Percentiles rank a stretch among this genome's conserved stretches.
These are phyloP conservation scores for Sporothrix luriei DNA, from an alignment of 2,329 filamentous ascomycete genomes.

Conservation along the genomic window DNA sequence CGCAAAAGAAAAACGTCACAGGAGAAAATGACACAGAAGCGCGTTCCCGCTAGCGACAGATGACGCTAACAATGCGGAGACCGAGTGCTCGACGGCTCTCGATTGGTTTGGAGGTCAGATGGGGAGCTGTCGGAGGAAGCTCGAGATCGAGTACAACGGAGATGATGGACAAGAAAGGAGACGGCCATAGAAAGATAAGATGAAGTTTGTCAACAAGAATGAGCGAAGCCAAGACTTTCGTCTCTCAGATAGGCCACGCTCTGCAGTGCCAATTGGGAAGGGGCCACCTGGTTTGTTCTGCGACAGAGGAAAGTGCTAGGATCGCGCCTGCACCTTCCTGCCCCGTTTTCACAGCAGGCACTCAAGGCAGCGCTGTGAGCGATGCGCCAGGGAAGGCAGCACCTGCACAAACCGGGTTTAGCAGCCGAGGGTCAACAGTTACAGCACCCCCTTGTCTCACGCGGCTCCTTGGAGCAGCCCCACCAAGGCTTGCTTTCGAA, in stretches of 20 bases:
- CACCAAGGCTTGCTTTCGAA: conserved; percentile 25
- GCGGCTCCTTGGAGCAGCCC: conserved; percentile 16
- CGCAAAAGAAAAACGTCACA: conserved; percentile 6
- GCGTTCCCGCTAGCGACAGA: conserved; percentile 10
- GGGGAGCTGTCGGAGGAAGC: neutral
- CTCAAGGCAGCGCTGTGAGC: neutral
- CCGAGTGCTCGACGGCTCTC: neutral
- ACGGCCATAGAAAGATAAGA: neutral
- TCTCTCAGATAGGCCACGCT: neutral
- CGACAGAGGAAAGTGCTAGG: conserved; percentile 19
- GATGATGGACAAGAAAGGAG: conserved; percentile 6
- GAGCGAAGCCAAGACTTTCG: conserved; percentile 18
- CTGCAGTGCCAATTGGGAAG: conserved; percentile 13
- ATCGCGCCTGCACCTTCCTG: neutral
- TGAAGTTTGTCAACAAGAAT: neutral
- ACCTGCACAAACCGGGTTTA: neutral
- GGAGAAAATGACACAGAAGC: conserved; percentile 8
- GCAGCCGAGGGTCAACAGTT: neutral
- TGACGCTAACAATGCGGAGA: conserved; percentile 15
- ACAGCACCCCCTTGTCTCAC: conserved; percentile 22
- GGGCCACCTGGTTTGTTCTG: conserved; percentile 20
- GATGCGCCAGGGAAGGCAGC: conserved; percentile 13
- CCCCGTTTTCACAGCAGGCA: neutral
- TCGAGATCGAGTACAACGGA: neutral
- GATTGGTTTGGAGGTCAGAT: neutral